phyloP scores from a whole-genome alignment of 345 rosid species.

The Populus tremula region DNA sequence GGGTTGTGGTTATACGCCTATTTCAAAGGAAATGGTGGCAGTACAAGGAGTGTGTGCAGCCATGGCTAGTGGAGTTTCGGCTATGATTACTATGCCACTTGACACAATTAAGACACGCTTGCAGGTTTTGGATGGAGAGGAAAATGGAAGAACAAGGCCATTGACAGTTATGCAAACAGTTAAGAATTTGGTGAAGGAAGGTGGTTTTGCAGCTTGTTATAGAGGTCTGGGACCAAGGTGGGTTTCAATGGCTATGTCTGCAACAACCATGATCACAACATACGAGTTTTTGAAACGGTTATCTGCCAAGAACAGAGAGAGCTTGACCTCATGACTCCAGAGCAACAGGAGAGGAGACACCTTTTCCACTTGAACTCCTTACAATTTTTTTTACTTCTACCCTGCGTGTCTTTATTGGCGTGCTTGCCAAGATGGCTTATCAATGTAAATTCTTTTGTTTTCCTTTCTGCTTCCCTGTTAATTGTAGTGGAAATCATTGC shows the following conservation, averaged over 20 bases:
- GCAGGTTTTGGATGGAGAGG: slow-evolving; percentile 76
- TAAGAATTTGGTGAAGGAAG: slow-evolving; percentile 61
- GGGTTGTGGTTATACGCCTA: slow-evolving; percentile 27
- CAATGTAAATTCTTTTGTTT: slow-evolving; percentile 22
- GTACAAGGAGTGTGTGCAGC: slow-evolving; percentile 77
- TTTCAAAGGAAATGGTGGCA: slow-evolving; percentile 44
- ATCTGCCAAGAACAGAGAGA: slow-evolving; percentile 54
- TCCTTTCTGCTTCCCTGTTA: neutral
- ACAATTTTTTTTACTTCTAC: neutral
- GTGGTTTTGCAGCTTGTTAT: slow-evolving; percentile 75
- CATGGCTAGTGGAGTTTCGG: slow-evolving; percentile 76
- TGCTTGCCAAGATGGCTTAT: slow-evolving; percentile 4
- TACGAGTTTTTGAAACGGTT: slow-evolving; percentile 77
- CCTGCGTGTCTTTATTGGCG: slow-evolving; percentile 4
- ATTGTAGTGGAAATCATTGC: slow-evolving; percentile 13
- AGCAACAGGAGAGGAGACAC: neutral
- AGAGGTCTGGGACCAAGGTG: slow-evolving; percentile 92
- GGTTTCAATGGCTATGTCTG: slow-evolving; percentile 90
- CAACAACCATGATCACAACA: slow-evolving; percentile 84
- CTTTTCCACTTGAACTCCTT: neutral
- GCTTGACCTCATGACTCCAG: slow-evolving; percentile 15
- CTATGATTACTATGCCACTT: slow-evolving; percentile 73
- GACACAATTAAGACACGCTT: slow-evolving; percentile 85
- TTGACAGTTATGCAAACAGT: slow-evolving; percentile 58
- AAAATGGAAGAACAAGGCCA: slow-evolving; percentile 57